Evolutionary conservation across 116 monocot species (phyloP).

Genomic region (Cymodocea nodosa): DNA sequence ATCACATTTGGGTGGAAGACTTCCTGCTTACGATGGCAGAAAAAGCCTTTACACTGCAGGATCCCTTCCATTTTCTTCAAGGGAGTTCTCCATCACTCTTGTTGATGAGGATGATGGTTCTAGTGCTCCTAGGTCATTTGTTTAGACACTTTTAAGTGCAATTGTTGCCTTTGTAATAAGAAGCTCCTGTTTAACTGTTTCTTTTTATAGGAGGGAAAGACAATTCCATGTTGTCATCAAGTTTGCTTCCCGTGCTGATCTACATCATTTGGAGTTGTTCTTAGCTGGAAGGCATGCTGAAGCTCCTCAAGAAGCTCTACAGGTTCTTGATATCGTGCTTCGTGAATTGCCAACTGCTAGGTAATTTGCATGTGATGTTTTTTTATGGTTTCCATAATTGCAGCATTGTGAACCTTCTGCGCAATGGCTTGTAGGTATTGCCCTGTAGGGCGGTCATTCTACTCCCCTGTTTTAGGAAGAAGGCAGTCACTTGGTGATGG

Average conservation of each 20-base stretch:
- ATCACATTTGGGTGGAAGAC: constrained; percentile 19
- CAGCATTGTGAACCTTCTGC: background rate
- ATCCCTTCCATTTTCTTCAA: constrained; percentile 19
- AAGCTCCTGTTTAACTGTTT: too few species aligned
- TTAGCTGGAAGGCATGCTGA: constrained; percentile 63
- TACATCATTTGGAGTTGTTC: constrained; percentile 72
- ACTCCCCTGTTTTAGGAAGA: constrained; percentile 17
- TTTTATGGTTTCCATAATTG: background rate
- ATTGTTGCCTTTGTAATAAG: too few species aligned
- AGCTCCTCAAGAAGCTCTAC: constrained; percentile 87
- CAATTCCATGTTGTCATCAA: constrained; percentile 63
- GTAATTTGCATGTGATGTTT: constrained; percentile 13
- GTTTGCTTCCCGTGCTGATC: constrained; percentile 71
- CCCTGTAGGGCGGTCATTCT: constrained; percentile 24
- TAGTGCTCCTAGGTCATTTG: constrained; percentile 3
- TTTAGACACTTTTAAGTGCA: background rate
- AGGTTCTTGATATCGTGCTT: constrained; percentile 85
- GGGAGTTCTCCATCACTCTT: constrained; percentile 30
- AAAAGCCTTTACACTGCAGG: constrained; percentile 32
- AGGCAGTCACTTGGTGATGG: constrained; percentile 25
- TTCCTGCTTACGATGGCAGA: constrained; percentile 29
- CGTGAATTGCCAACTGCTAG: constrained; percentile 83
- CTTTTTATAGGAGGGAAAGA: constrained; percentile 47
- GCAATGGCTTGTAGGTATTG: constrained; percentile 7
- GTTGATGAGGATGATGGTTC: constrained; percentile 67